Evolutionary conservation across 2,329 filamentous ascomycete species (phyloP).

Genomic region (Tolypocladium amazonense): DNA sequence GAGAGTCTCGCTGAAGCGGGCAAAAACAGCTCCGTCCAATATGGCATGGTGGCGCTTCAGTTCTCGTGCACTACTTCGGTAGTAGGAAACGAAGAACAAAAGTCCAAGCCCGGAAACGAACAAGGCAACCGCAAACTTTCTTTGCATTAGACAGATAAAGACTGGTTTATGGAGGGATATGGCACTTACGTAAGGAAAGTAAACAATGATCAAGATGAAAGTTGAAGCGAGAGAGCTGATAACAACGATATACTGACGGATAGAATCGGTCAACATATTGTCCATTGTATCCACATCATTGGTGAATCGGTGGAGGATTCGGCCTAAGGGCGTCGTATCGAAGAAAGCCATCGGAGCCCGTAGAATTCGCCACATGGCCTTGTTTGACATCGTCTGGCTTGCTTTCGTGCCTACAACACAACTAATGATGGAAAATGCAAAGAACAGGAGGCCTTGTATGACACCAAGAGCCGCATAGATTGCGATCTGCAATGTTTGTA

Average conservation of each 20-base stretch:
- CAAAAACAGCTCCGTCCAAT: conserved; percentile 77
- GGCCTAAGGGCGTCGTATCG: conserved; percentile 87
- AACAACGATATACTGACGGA: conserved; percentile 87
- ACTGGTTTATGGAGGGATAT: background rate
- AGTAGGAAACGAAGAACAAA: conserved; percentile 72
- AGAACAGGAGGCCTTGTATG: conserved; percentile 63
- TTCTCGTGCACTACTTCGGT: conserved; percentile 81
- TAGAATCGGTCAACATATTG: conserved; percentile 77
- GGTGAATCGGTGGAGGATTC: conserved; percentile 93
- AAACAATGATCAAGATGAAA: conserved; percentile 83
- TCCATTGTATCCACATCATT: conserved; percentile 96
- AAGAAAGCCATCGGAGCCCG: conserved; percentile 78
- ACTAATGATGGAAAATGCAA: conserved; percentile 67
- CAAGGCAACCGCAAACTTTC: background rate
- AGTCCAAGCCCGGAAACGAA: conserved; percentile 55
- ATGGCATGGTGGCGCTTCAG: conserved; percentile 91
- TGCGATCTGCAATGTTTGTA: conserved; percentile 35
- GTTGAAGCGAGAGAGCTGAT: conserved; percentile 72
- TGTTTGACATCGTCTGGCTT: conserved; percentile 70
- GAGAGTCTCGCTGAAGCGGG: conserved; percentile 83
- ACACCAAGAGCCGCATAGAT: conserved; percentile 62
- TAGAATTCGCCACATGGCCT: conserved; percentile 66
- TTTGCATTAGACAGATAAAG: background rate
- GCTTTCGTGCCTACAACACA: conserved; percentile 72
- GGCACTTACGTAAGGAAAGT: conserved; percentile 59